Percentiles rank a stretch among this genome's conserved stretches.
These are phyloP conservation scores for Marasmius oreades DNA, from an alignment of 1,284 basidiomycete genomes.

Conservation along the genomic window DNA sequence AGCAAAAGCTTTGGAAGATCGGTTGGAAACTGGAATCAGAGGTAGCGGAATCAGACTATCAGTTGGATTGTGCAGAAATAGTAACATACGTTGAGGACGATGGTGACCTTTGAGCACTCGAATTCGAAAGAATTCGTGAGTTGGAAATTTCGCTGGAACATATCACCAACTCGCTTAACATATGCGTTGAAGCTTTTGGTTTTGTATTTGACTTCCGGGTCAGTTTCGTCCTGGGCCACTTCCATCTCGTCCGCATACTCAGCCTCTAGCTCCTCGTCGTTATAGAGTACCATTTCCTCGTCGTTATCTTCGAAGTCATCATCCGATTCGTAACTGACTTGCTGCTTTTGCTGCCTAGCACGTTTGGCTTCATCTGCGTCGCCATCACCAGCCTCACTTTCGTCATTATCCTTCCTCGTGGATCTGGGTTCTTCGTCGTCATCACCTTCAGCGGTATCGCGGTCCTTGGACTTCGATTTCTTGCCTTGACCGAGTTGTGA, in stretches of 20 bases:
- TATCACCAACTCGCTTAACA: conserved; percentile 31
- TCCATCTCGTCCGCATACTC: conserved; percentile 52
- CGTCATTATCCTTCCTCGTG: conserved; percentile 43
- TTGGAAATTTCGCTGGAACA: conserved; percentile 51
- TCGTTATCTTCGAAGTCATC: conserved; percentile 50
- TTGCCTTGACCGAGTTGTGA: conserved; percentile 83
- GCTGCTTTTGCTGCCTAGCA: conserved; percentile 60
- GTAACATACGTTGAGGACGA: conserved; percentile 70
- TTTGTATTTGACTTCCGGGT: conserved; percentile 30
- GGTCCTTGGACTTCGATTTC: conserved; percentile 36
- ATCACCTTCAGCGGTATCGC: conserved; percentile 41
- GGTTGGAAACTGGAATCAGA: conserved; percentile 49
- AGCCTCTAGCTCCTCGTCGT: conserved; percentile 68
- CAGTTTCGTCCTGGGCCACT: conserved; percentile 27
- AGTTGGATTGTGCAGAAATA: conserved; percentile 1
- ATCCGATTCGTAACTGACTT: conserved; percentile 71
- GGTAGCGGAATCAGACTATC: conserved; percentile 6
- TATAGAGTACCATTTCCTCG: conserved; percentile 35
- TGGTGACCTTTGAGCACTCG: conserved; percentile 67
- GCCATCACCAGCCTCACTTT: conserved; percentile 72
- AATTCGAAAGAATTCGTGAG: conserved; percentile 76
- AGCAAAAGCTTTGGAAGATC: conserved; percentile 87
- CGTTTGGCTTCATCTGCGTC: conserved; percentile 79
- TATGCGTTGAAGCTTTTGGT: conserved; percentile 13
- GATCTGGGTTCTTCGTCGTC: conserved; percentile 39